Evolutionary conservation across 2,329 filamentous ascomycete genomes (phyloP), one percentile per base, ranked within the genome.

Genomic region (Cadophora gregata): DNA sequence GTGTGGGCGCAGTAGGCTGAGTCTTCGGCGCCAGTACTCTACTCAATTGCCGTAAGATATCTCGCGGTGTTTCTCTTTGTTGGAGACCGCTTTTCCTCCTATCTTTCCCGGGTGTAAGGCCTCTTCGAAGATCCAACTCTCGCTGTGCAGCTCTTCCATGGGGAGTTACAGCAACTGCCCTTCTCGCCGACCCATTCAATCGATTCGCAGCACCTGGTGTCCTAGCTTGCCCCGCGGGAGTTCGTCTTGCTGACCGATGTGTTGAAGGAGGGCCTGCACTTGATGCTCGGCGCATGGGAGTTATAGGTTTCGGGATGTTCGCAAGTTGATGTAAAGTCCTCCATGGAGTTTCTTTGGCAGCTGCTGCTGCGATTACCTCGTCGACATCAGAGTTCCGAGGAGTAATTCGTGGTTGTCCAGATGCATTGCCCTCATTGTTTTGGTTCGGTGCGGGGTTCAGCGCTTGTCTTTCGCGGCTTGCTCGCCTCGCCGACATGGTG

Each of bases 91-190:
- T 89, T 71, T 83, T 83, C n/a, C 88, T 81, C 24, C 85, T 82
- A 62, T 83, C 83, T 69, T 84, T 84, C 21, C 86, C 86, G 0
- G 88, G 88, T 0, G 88, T 90, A 68, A 88, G 83, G 58, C 87
- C 85, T 50, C 88, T 84, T 5, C 87, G 85, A 69, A 84, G 82
- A 70, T 88, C 83, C 62, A 89, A 81, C 36, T 86, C 83, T 55
- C 85, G 81, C 58, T 83, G 83, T 51, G 88, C 88, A 12, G 87
- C 87, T 71, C 84, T 84, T 56, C 84, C 86, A 74, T 90, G 88
- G 0, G 88, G 88, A 21, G 88, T 90, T 8, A 75, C 62, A 16
- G 67, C 68, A 56, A 70, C 66, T 14, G 67, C 55, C 55, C 73
- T 73, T 59, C 69, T 72, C 19, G 64, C 72, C 47, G 75, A 76